Evolutionary conservation across 345 rosid genomes (phyloP).

Genomic region (Fremontodendron californicum): DNA sequence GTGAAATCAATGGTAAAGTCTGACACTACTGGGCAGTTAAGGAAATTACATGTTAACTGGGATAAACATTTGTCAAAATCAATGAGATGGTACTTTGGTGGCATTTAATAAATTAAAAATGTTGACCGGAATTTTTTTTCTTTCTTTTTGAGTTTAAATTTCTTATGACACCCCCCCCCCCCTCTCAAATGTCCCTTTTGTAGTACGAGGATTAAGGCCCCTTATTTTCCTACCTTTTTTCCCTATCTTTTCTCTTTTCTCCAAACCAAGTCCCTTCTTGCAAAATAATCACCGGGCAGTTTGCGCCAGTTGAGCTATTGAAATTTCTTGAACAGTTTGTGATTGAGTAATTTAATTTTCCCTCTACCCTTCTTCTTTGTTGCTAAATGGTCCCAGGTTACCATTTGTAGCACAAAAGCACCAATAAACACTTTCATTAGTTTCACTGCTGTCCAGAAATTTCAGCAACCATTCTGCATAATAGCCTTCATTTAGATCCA

Average conservation of each 20-base stretch:
- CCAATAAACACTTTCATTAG: neutral
- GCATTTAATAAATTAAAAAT: no score
- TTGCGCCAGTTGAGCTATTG: neutral
- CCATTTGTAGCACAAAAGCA: neutral
- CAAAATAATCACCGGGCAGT: neutral
- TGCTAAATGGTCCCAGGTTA: neutral
- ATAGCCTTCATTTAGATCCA: neutral
- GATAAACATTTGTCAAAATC: no score
- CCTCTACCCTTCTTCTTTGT: neutral
- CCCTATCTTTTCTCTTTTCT: neutral
- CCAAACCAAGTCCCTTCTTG: neutral
- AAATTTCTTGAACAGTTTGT: neutral
- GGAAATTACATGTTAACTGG: no score
- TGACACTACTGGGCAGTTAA: no score
- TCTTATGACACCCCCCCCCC: no score
- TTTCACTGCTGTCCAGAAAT: neutral
- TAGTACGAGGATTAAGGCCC: neutral
- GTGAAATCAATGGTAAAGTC: no score
- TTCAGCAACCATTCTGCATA: neutral
- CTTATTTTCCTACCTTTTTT: neutral
- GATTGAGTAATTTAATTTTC: neutral
- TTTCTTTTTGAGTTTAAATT: no score
- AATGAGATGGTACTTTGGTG: no score
- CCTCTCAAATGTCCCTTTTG: neutral
- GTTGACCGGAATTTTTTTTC: no score